phyloP scores from a whole-genome alignment of 2,329 filamentous ascomycete genomes.

The Tetracladium maxilliforme region DNA sequence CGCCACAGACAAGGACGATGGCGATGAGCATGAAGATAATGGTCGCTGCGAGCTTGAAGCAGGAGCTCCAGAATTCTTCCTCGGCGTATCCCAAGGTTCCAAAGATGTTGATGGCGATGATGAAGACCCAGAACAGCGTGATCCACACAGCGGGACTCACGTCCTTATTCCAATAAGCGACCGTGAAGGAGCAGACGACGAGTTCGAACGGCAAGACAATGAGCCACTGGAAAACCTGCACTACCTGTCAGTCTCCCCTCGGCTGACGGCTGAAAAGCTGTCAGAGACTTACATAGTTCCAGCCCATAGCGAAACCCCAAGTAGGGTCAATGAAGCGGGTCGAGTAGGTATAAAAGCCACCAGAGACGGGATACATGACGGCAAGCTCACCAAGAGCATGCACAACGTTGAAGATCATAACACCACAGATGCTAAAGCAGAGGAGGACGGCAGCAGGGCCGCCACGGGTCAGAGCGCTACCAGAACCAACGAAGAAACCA shows the following conservation, averaged over 20 bases:
- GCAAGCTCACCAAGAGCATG: slow-evolving; percentile 46
- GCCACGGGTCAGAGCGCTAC: slow-evolving; percentile 22
- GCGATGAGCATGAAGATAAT: slow-evolving; percentile 47
- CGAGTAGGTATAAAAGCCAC: slow-evolving; percentile 47
- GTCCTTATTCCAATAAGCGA: slow-evolving; percentile 34
- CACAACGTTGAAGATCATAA: slow-evolving; percentile 42
- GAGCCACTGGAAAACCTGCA: slow-evolving; percentile 31
- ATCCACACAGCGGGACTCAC: slow-evolving; percentile 40
- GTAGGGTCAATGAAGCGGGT: slow-evolving; percentile 47
- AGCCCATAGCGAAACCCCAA: slow-evolving; percentile 35
- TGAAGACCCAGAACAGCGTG: slow-evolving; percentile 34
- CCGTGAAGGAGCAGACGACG: slow-evolving; percentile 36
- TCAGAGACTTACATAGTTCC: slow-evolving; percentile 36
- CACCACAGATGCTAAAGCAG: slow-evolving; percentile 37
- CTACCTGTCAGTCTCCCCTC: too few relatives aligned
- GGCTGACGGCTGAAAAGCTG: too few relatives aligned
- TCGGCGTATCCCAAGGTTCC: slow-evolving; percentile 36
- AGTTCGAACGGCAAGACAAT: slow-evolving; percentile 37
- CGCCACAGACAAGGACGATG: slow-evolving; percentile 41
- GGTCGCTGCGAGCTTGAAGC: slow-evolving; percentile 40
- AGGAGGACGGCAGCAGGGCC: slow-evolving; percentile 29
- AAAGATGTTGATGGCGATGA: slow-evolving; percentile 37
- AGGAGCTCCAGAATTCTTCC: slow-evolving; percentile 40
- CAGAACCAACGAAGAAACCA: slow-evolving; percentile 32
- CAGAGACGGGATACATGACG: slow-evolving; percentile 43